phyloP scores from a whole-genome alignment of 2,329 filamentous ascomycete species.

The Monosporascus sp. region DNA sequence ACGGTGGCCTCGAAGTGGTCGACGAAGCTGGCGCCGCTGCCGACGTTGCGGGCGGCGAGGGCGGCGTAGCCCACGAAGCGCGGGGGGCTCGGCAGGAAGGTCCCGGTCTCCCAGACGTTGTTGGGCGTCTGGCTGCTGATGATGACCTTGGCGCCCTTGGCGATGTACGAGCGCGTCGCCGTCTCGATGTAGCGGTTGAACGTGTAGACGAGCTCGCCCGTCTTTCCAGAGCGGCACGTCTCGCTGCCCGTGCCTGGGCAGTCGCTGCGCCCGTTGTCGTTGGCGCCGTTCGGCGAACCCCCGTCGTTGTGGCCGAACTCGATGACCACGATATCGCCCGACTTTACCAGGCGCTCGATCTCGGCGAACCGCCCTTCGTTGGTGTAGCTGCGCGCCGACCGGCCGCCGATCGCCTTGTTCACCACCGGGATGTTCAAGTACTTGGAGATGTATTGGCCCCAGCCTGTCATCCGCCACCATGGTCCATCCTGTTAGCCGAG shows the following conservation, averaged over 20 bases:
- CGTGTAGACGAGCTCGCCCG: constrained; percentile 24
- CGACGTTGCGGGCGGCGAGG: constrained; percentile 12
- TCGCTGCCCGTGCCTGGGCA: constrained; percentile 48
- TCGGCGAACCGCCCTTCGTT: constrained; percentile 55
- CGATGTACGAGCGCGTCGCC: constrained; percentile 25
- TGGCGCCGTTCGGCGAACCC: constrained; percentile 38
- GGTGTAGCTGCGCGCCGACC: constrained; percentile 56
- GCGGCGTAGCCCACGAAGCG: constrained; percentile 50
- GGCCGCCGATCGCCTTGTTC: constrained; percentile 58
- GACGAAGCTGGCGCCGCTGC: constrained; percentile 39
- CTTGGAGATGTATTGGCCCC: constrained; percentile 53
- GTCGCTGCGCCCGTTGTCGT: constrained; percentile 56
- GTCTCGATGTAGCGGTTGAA: constrained; percentile 23
- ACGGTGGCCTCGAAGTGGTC: constrained; percentile 52
- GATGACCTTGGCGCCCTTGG: constrained; percentile 57
- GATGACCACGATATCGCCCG: constrained; percentile 60
- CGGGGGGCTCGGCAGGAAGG: constrained; percentile 37
- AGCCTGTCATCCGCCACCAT: constrained; percentile 20
- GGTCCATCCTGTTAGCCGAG: no score
- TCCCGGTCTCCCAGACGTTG: constrained; percentile 54
- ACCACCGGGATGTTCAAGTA: constrained; percentile 41
- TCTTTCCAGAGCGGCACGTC: constrained; percentile 38
- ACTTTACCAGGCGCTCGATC: constrained; percentile 42
- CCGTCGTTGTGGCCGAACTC: constrained; percentile 70
- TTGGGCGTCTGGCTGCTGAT: constrained; percentile 55